These are phyloP conservation scores for Coniochaeta hoffmannii DNA, from an alignment of 2,329 filamentous ascomycete species.

Conservation along the genomic window DNA sequence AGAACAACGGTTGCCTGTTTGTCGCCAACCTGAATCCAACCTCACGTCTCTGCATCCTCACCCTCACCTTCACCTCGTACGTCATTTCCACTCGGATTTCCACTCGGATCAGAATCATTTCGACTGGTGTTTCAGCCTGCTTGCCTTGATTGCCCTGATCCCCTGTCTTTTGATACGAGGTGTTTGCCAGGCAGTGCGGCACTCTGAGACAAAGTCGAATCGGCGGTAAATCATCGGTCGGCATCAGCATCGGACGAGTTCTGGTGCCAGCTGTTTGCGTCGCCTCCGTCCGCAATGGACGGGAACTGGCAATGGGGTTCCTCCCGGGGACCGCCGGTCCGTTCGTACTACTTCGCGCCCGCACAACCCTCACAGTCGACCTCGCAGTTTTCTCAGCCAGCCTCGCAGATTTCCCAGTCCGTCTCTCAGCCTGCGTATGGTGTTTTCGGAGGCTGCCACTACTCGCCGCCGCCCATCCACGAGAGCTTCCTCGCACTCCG, in stretches of 20 bases:
- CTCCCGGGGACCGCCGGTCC: background rate
- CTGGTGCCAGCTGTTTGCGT: background rate
- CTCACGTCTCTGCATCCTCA: background rate
- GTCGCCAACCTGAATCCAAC: background rate
- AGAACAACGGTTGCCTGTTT: background rate
- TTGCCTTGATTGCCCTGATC: background rate
- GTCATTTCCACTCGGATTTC: too few species aligned
- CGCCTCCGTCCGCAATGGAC: background rate
- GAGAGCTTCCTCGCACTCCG: background rate
- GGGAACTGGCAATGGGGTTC: background rate
- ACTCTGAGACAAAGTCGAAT: background rate
- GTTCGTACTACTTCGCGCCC: background rate
- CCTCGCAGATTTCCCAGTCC: background rate
- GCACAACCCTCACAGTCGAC: too few species aligned
- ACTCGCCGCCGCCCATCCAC: background rate
- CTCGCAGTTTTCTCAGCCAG: background rate
- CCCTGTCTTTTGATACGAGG: background rate
- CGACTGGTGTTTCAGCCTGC: background rate
- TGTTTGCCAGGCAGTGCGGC: background rate
- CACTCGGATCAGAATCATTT: background rate
- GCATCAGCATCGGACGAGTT: background rate
- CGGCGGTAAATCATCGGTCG: background rate
- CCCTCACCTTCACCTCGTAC: background rate
- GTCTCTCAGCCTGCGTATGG: background rate
- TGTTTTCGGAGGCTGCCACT: background rate